phyloP scores from a whole-genome alignment of 257 asterid genomes.

The Ajuga chamaepitys region DNA sequence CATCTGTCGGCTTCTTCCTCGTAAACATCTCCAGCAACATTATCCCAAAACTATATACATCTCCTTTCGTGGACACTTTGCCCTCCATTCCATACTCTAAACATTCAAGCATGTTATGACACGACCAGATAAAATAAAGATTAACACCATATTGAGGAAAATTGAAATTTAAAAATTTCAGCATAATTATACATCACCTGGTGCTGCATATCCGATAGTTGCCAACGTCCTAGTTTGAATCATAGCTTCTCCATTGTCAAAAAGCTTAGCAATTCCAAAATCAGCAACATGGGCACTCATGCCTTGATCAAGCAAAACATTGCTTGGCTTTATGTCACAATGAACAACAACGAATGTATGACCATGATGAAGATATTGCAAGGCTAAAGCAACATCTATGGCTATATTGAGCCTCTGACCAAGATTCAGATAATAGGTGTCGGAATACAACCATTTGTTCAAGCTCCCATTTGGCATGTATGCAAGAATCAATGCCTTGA shows the following conservation, averaged over 20 bases:
- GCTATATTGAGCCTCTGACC: neutral
- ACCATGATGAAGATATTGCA: neutral
- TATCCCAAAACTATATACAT: neutral
- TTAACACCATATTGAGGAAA: neutral
- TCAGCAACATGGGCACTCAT: neutral
- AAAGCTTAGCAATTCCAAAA: neutral
- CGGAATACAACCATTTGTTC: conserved; percentile 2
- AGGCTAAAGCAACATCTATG: neutral
- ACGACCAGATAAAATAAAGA: neutral
- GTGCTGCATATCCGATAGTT: neutral
- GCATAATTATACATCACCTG: neutral
- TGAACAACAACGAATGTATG: neutral
- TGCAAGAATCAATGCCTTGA: no score
- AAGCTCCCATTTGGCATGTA: no score
- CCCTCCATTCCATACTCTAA: neutral
- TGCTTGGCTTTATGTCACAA: no score
- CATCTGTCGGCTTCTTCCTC: conserved; percentile 25
- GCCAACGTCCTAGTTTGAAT: neutral
- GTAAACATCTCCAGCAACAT: neutral
- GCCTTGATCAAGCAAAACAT: no score
- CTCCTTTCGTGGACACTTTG: neutral
- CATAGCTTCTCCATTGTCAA: neutral
- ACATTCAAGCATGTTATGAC: no score
- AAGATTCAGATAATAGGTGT: neutral
- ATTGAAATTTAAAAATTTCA: no score